Base-by-base conservation (phyloP, 441 rosid species). In the Sinapis alba region DNA sequence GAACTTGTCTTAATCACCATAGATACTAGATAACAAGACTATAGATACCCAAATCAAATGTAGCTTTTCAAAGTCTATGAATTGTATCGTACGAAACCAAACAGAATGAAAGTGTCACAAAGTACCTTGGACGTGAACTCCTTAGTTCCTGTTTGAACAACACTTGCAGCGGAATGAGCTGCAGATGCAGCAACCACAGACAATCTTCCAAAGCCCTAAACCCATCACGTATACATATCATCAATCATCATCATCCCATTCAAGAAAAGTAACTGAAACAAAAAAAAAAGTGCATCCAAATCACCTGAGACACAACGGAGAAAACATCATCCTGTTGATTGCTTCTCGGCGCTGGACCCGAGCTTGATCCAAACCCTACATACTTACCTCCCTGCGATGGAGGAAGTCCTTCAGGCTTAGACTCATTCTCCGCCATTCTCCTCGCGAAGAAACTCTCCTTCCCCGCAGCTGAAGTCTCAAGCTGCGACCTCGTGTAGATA, bases 381-480 rank as follows among this genome's bases (percentile, higher is more conserved):
- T 91, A 93, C 84, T 91, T 96, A 15, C 99, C 98, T 0, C 98
- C 98, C 71, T 87, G 90, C 1, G 99, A 91, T 2, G 99, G 99
- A 0, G 98, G 97, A 43, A 92, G 13, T 0, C 96, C 99, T 12
- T 91, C 97, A 1, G 99, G 97, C 74, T 88, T 82, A 21, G 89
- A 79, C 60, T 89, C 94, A 69, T 96, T 93, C 82, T 93, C 99
- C 13, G 82, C 84, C 75, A 90, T 80, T 76, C 84, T 93, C 60
- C 82, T 74, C 0, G 98, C 88, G n/a, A 93, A 96, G 82, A 93
- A 96, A 18, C 76, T 65, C 45, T 89, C 98, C 68, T 93, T 96
- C 53, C 81, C 85, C 3, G 96, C 97, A 1, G 96, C 98, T 3
- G 98, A 93, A 53, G 91, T 90, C 83, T 93, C 98, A 78, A 91